Percentiles rank a stretch among this genome's conserved stretches.
Conservation (phyloP, 1,284 basidiomycete species). For the Marasmius sp. region DNA sequence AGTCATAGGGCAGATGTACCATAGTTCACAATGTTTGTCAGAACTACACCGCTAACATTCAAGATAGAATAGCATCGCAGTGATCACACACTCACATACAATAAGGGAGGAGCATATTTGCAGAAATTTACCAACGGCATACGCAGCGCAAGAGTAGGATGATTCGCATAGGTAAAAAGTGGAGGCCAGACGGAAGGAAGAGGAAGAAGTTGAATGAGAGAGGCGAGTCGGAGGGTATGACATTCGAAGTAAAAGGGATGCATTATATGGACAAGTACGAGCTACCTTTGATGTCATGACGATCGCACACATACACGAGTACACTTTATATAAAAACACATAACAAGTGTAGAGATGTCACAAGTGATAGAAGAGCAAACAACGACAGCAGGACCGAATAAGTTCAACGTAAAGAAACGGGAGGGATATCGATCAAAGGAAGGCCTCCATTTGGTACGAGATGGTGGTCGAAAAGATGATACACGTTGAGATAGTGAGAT, state of each 20-base stretch:
- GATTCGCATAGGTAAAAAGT: too few relatives aligned
- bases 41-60: too few relatives aligned
- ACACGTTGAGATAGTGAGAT: conserved; percentile 1
- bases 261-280: conserved; percentile 12
- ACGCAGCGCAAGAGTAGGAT: too few relatives aligned
- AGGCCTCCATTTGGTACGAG: background rate
- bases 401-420: background rate
- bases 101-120: too few relatives aligned
- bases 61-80: too few relatives aligned
- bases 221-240: background rate
- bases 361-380: conserved; percentile 3
- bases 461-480: background rate
- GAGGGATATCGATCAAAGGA: background rate
- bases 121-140: too few relatives aligned
- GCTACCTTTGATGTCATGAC: conserved; percentile 2
- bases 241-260: background rate
- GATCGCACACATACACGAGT: conserved; percentile 14
- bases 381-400: background rate
- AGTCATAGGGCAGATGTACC: too few relatives aligned
- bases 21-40: too few relatives aligned
- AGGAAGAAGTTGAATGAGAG: background rate
- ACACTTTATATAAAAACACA: background rate
- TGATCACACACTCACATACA: too few relatives aligned
- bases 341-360: background rate
- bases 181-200: too few relatives aligned